Percentiles rank a stretch among this genome's conserved stretches.
phyloP scores from a whole-genome alignment of 2,329 filamentous ascomycete genomes.

The Fusarium redolens region DNA sequence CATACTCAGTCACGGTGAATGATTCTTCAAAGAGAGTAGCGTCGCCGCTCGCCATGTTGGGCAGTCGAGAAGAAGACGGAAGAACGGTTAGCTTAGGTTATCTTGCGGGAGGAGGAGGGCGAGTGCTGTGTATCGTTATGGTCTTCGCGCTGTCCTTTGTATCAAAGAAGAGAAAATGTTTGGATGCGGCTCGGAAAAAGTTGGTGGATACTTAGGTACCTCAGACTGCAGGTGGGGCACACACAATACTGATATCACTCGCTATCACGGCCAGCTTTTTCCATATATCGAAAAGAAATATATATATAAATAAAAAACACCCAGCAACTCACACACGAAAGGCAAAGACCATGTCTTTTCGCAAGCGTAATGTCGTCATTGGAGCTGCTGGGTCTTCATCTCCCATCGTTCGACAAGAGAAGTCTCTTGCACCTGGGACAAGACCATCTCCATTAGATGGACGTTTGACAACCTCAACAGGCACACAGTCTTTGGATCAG shows the following conservation, averaged over 20 bases:
- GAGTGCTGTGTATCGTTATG: not conserved
- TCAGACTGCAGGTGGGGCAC: slow-evolving; percentile 36
- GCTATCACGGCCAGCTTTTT: not conserved
- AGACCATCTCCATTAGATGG: slow-evolving; percentile 91
- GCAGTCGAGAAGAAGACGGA: not conserved
- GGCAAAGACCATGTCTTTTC: slow-evolving; percentile 62
- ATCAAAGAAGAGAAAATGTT: slow-evolving; percentile 40
- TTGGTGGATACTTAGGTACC: slow-evolving; percentile 25
- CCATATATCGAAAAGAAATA: not conserved
- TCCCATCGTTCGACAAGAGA: slow-evolving; percentile 46
- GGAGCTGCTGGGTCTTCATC: slow-evolving; percentile 44
- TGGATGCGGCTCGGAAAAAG: slow-evolving; percentile 35
- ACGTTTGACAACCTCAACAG: slow-evolving; percentile 89
- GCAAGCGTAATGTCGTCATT: slow-evolving; percentile 67
- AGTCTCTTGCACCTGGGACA: slow-evolving; percentile 61
- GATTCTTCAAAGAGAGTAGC: slow-evolving; percentile 93
- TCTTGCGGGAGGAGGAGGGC: not conserved
- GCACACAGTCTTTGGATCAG: slow-evolving; percentile 85
- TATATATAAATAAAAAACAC: not conserved
- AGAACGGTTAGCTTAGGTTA: not conserved
- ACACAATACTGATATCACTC: slow-evolving; percentile 8
- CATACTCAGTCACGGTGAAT: slow-evolving; percentile 83
- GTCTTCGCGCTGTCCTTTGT: slow-evolving; percentile 16
- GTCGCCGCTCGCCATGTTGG: slow-evolving; percentile 68
- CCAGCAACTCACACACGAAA: not conserved